Evolutionary conservation across 257 asterid species (phyloP).

Genomic region (Solanum paucissectum): DNA sequence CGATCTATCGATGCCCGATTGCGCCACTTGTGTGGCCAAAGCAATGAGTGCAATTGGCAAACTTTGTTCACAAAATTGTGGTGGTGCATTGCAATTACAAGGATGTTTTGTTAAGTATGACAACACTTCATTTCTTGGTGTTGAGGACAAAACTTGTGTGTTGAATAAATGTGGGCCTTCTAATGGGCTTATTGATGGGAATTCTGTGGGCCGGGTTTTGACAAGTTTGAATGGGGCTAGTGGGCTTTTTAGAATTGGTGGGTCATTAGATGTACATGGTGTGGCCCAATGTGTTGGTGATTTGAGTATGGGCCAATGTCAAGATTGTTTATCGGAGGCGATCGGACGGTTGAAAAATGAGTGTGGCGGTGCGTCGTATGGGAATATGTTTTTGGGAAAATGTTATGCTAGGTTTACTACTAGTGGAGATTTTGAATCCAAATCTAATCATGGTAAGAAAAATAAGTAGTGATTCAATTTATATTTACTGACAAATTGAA

Average conservation of each 20-base stretch:
- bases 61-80: constrained; percentile 55
- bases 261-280: constrained; percentile 64
- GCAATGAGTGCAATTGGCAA: constrained; percentile 47
- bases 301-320: constrained; percentile 69
- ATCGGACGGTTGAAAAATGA: constrained; percentile 62
- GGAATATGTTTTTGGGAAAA: constrained; percentile 78
- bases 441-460: constrained; percentile 40
- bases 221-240: constrained; percentile 52
- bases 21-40: constrained; percentile 74
- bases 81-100: constrained; percentile 72
- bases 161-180: constrained; percentile 86
- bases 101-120: constrained; percentile 87
- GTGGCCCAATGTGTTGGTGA: constrained; percentile 96
- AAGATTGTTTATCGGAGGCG: constrained; percentile 80
- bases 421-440: constrained; percentile 34
- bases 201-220: constrained; percentile 45
- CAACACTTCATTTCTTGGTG: constrained; percentile 58
- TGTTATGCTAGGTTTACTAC: constrained; percentile 87
- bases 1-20: constrained; percentile 88
- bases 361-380: constrained; percentile 76
- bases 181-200: constrained; percentile 26
- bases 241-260: constrained; percentile 65
- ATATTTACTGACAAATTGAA: not conserved
- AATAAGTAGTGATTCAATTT: not conserved
- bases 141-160: constrained; percentile 69